Evolutionary conservation across 805 yeast genomes (phyloP).

Genomic region (Barnettozyma salicaria): DNA sequence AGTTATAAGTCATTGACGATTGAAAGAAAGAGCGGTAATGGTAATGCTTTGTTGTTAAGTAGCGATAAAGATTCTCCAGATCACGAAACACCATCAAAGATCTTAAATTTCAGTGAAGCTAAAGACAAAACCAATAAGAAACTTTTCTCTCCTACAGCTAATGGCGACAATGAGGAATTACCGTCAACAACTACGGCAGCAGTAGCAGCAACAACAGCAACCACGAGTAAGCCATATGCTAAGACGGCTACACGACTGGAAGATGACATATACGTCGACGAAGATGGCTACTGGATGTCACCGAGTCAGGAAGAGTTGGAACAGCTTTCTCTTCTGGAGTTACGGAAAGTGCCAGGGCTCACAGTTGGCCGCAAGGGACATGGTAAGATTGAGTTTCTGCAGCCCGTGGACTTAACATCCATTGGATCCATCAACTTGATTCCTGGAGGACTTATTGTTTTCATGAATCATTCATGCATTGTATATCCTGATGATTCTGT

Average conservation of each 20-base stretch:
- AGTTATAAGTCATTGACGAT: constrained; percentile 50
- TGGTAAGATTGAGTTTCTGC: constrained; percentile 71
- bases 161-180: constrained; percentile 1
- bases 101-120: constrained; percentile 11
- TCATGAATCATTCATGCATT: constrained; percentile 53
- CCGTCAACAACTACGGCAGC: no score
- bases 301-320: constrained; percentile 67
- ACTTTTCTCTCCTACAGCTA: not conserved
- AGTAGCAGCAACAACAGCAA: constrained; percentile 6
- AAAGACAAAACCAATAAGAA: not conserved
- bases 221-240: not conserved
- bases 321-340: constrained; percentile 52
- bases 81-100: constrained; percentile 10
- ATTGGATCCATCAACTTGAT: constrained; percentile 55
- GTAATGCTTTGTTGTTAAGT: constrained; percentile 1
- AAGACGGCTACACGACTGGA: constrained; percentile 8
- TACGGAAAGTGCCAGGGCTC: constrained; percentile 57
- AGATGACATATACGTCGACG: constrained; percentile 29
- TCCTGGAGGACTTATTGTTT: constrained; percentile 57
- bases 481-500: constrained; percentile 65
- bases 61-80: not conserved
- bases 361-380: constrained; percentile 67
- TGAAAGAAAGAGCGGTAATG: constrained; percentile 30
- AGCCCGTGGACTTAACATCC: constrained; percentile 78
- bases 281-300: constrained; percentile 80